Evolutionary conservation across 805 yeast species (phyloP), one percentile per base, ranked within the genome.

Genomic region (Kluyveromyces aestuarii): DNA sequence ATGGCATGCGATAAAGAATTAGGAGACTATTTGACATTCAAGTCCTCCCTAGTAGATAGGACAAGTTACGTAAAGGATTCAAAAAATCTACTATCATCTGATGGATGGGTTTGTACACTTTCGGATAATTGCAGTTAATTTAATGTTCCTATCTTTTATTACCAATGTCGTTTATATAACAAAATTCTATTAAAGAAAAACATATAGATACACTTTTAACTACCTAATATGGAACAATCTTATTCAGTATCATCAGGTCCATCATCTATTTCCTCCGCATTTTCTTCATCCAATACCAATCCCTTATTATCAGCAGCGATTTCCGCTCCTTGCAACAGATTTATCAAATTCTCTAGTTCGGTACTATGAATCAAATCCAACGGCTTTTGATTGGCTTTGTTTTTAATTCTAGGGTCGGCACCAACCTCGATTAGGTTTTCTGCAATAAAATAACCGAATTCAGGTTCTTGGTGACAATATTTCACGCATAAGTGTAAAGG

Each of bases 391-490:
- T 87, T 87, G 38, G 73, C 71, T 37, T 73, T 75, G 60, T 85
- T 85, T 53, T 64, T 73, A 16, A 77, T 61, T 45, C 76, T 72
- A 2, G 95, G 87, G 66, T 90, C 93, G 1, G 93, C 82, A 2
- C 99, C 98, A 27, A 95, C 96, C 59, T 90, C 96, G 39, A 93
- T 71, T 52, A 93, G 75, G 62, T 83, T 84, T 59, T 87, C 95
- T 11, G 82, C 79, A 35, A 89, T 72, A 55, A 82, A 87, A 21
- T 74, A 70, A 0, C 96, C 96, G 64, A 84, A 89, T 51, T 87
- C 96, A 0, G 93, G 87, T 60, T 91, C 96, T 25, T 80, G 81
- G 42, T 72, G 71, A 13, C 90, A 74, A 64, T 85, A 91, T 52
- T 76, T 77, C 11, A 83, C 96, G 6, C 96, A 95, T 52, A 77